Evolutionary conservation across 148 eudicot genomes (phyloP), one percentile per base, ranked within the genome.

Genomic region (Camellia sinensis): DNA sequence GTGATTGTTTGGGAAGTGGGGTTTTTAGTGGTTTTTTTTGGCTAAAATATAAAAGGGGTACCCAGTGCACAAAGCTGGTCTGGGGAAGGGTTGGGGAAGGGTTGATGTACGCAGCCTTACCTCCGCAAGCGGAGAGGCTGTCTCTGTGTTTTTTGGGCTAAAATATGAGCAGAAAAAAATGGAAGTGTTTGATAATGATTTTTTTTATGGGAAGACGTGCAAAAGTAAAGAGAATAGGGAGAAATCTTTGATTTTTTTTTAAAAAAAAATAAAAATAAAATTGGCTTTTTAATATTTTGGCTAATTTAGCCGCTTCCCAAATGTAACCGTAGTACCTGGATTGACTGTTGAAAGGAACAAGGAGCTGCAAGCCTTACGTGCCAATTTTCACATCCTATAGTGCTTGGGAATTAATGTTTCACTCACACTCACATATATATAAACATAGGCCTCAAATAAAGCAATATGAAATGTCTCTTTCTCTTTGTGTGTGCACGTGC

Each of bases 281-380:
- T 22, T 22, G 29, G 29, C 29, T 22, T 22, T 22, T 22, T 22
- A 22, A 22, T 22, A 22, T 22, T 22, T 29, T 29, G 37, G 37
- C 37, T 29, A 29, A 29, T 29, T 29, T 29, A 1, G 37, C 37
- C 37, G 1, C 37, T 29, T 29, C 37, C 37, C 37, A 29, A 29
- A 29, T 29, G 37, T 29, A 29, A 29, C 17, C 1, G 1, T 0
- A 3, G 8, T 67, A 40, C 45, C 45, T 67, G 18, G 45, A 37
- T 67, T 72, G 41, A 72, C 9, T 52, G 60, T 52, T 50, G 75
- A 21, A 71, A 72, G 60, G 60, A 52, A 52, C 75, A 50, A 22
- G 54, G n/a, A 60, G 13, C 10, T 10, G 21, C 2, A 60, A 11
- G 19, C n/a, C 37, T 56, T 12, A 14, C 1, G 60, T 48, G 60